phyloP scores from a whole-genome alignment of 768 basidiomycete genomes.

The Serendipita sp. region DNA sequence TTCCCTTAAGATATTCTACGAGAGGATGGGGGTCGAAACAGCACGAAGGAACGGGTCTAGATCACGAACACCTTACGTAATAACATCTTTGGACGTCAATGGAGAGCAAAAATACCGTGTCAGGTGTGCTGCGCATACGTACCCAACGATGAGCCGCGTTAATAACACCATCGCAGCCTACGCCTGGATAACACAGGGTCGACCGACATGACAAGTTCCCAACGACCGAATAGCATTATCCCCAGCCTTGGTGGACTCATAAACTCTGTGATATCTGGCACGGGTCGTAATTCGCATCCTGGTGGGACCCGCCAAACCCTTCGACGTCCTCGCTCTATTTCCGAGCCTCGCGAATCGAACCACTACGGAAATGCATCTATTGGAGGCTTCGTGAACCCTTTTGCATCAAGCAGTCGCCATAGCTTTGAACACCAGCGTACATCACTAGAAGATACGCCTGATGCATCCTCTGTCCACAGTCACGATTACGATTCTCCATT shows the following conservation, averaged over 20 bases:
- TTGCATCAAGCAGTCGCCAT: background rate
- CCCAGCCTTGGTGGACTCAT: background rate
- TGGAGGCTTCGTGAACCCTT: background rate
- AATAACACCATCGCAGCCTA: constrained; percentile 72
- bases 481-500: constrained; percentile 9
- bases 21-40: background rate
- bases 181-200: constrained; percentile 12
- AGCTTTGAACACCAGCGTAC: constrained; percentile 47
- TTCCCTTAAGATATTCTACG: constrained; percentile 47
- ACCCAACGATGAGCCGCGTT: constrained; percentile 41
- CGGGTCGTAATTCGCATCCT: background rate
- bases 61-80: background rate
- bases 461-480: background rate
- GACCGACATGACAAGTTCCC: background rate
- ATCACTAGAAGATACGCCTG: constrained; percentile 23
- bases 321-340: constrained; percentile 1
- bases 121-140: constrained; percentile 48
- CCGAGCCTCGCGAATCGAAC: background rate
- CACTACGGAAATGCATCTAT: background rate
- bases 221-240: background rate
- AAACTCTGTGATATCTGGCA: background rate
- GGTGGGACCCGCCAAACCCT: background rate
- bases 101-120: background rate
- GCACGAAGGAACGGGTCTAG: background rate
- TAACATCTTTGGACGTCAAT: background rate